Conservation (phyloP, 768 basidiomycete species). For the Vishniacozyma victoriae region DNA sequence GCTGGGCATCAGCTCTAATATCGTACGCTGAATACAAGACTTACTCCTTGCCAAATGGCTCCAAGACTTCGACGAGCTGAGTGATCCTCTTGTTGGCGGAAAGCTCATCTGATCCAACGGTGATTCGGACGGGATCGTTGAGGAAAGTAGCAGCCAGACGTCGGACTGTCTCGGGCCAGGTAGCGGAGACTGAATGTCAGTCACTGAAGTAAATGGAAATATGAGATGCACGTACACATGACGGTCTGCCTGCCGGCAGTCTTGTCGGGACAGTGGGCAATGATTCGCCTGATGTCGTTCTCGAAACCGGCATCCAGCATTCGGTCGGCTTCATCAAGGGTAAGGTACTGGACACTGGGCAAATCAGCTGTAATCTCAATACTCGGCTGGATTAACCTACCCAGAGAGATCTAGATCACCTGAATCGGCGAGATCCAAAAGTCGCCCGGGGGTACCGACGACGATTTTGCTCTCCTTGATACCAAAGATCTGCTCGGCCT, state of each 20-base stretch:
- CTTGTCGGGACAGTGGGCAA: constrained; percentile 56
- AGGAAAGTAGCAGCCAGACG: constrained; percentile 83
- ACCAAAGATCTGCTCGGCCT: constrained; percentile 69
- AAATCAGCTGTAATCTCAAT: neutral
- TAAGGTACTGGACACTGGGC: constrained; percentile 75
- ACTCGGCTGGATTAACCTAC: constrained; percentile 51
- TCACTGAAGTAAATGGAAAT: neutral
- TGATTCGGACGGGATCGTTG: constrained; percentile 75
- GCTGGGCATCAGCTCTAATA: constrained; percentile 15
- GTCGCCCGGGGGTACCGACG: constrained; percentile 90
- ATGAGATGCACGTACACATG: constrained; percentile 65
- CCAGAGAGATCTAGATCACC: constrained; percentile 73
- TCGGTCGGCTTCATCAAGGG: constrained; percentile 93
- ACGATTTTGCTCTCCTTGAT: constrained; percentile 65
- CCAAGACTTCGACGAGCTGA: constrained; percentile 88
- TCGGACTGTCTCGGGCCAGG: constrained; percentile 94
- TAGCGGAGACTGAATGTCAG: constrained; percentile 71
- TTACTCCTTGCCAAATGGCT: constrained; percentile 78
- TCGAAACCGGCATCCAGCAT: constrained; percentile 99
- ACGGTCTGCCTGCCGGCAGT: constrained; percentile 74
- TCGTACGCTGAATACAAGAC: constrained; percentile 35
- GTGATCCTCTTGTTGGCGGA: constrained; percentile 91
- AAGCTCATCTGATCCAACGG: constrained; percentile 90
- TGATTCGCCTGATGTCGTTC: constrained; percentile 90
- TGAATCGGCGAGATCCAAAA: constrained; percentile 84